Evolutionary conservation across 2,329 filamentous ascomycete genomes (phyloP), one percentile per base, ranked within the genome.

Genomic region (Fusarium nygamai): DNA sequence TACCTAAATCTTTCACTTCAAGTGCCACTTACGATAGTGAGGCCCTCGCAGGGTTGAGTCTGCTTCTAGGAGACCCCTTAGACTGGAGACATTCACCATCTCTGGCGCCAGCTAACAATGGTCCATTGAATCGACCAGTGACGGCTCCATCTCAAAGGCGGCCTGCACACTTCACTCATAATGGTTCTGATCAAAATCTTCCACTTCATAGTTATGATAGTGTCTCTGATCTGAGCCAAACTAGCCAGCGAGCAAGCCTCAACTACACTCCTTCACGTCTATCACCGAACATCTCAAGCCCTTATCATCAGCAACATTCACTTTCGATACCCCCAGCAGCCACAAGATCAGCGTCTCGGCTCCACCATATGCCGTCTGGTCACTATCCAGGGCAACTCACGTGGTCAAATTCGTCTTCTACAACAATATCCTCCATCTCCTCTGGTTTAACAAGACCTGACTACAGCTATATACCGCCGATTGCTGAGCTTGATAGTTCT

Each of bases 401-500:
- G 33, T 73, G 70, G 70, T n/a, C 56, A 8, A 73, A 73, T 36
- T 56, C 71, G 2, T 71, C 70, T 51, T 62, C 57, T 17, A 61
- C 57, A 6, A 73, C 60, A 3, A 27, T 70, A 13, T 65, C 70
- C 3, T 61, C 61, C 8, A 22, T 54, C 14, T 59, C 65, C 3
- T 47, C 61, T 10, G 31, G 34, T 6, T 33, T 34, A 1, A 16
- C 44, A 5, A 53, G 33, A 38, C 46, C 53, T 22, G 34, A 50
- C 6, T 22, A 39, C 4, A 16, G 9, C 6, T 44, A 31, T 39
- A 20, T 39, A 24, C 69, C 51, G 5, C 41, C 70, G 0, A 73
- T 72, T n/a, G 69, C 65, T 6, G 71, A 73, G 33, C 38, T 73
- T 12, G 71, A 71, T 24, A 62, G 27, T 29, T 73, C 70, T 14